Evolutionary conservation across 371 early-diverging fungal species (phyloP), one percentile per base, ranked within the genome.

Genomic region (Circinella minor): DNA sequence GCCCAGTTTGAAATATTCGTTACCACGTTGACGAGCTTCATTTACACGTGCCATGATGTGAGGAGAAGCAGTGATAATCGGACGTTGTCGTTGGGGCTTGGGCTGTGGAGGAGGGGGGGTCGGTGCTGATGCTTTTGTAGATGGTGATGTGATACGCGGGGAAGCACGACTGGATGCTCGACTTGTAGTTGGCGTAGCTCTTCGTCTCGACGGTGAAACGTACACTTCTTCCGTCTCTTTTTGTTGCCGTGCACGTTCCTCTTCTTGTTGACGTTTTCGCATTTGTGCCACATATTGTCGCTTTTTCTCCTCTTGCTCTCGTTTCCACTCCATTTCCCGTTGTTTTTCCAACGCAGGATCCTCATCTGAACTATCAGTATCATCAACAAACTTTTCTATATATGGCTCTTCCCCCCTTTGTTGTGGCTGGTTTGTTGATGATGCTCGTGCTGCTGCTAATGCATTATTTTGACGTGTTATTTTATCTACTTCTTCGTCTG

Each of bases 1-100:
- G 0, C 98, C 98, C 34, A 91, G 81, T 74, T 95, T 96, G 81
- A 94, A 98, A 27, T 76, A 72, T 13, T 88, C 91, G 73, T 96
- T 97, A 59, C 97, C 98, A 36, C 75, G 71, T 14, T 87, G 84
- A 65, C 91, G 88, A 59, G 78, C 81, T 10, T 74, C 63, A 38
- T 86, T 85, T 4, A 80, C 81, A 36, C 71, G 74, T 17, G 65
- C 36, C 64, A 81, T 67, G 2, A 70, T 63, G 55, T 72, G 70
- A 47, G 75, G 13, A 0, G 74, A 46, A 7, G 75, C 77, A n/a
- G 54, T 61, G 3, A 81, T 61, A 1, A 73, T 51, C 1, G 82
- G 77, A 55, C 77, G 70, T 36, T 76, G 71, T 17, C 74, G 71
- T 38, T 60, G 51, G 4, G 71, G 43, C n/a, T 39, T 34, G 17